Evolutionary conservation across 306 rosid genomes (phyloP), one percentile per base, ranked within the genome.

Genomic region (Cucurbita pepo): DNA sequence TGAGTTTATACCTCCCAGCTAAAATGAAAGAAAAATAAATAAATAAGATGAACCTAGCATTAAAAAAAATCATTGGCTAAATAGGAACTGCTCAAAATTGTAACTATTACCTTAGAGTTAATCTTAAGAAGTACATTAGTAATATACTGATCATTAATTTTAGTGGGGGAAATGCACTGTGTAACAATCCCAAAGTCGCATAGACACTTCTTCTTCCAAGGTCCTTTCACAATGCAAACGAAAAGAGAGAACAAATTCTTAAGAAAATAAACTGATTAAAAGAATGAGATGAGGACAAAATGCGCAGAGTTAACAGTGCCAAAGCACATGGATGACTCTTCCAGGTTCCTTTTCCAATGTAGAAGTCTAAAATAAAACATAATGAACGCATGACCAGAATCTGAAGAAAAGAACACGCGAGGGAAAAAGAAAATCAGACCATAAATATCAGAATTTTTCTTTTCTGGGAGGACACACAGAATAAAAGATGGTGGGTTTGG

Each of bases 1-100:
- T 71, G 96, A 94, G 76, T 94, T 94, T 77, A 85, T 86, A 77
- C 97, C 98, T 45, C 98, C 96, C 76, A 94, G 94, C 98, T 94
- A 77, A 53, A 63, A 19, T 76, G 14, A 21, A 61, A 44, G 54
- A 7, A 77, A 30, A 77, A 73, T 48, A 77, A 3, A 40, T 30
- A 74, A 38, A 62, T 43, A 63, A 69, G 77, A 64, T 45, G 54
- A 79, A 37, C 15, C 51, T 22, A 75, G 7, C 73, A 14, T 59
- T 30, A 2, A 30, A 44, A 45, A 48, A 69, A 73, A 67, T 21
- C 63, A 16, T 67, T 41, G 16, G 50, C 44, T 15, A 4, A 38
- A 19, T 34, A 61, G 59, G 69, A 54, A 58, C 21, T 4, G 43
- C 37, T 69, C 37, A 61, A 76, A 21, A 61, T 51, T 65, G 53